phyloP scores from a whole-genome alignment of 2,329 filamentous ascomycete species.

The Fusarium oxysporum region DNA sequence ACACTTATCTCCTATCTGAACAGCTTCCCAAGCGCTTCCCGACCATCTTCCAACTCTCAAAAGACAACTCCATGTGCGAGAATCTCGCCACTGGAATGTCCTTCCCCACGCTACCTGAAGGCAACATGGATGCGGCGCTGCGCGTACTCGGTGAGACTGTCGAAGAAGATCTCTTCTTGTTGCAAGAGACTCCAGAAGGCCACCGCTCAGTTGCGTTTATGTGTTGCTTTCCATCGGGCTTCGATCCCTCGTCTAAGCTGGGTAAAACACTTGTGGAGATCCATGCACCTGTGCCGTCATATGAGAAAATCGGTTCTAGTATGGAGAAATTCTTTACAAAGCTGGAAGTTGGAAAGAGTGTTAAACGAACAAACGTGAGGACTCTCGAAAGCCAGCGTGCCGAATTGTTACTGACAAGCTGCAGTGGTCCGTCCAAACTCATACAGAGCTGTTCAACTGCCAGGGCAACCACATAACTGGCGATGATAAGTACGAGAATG shows the following conservation, averaged over 20 bases:
- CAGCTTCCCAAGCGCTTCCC: conserved; percentile 64
- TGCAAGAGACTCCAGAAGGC: conserved; percentile 55
- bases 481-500: conserved; percentile 13
- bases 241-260: conserved; percentile 63
- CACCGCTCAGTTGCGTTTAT: conserved; percentile 61
- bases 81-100: conserved; percentile 55
- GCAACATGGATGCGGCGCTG: conserved; percentile 3
- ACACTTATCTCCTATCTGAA: conserved; percentile 58
- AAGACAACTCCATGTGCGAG: conserved; percentile 47
- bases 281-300: conserved; percentile 62
- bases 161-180: conserved; percentile 57
- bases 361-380: conserved; percentile 62
- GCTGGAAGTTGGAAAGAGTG: conserved; percentile 60
- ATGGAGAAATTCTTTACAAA: conserved; percentile 66
- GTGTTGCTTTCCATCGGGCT: conserved; percentile 57
- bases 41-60: conserved; percentile 57
- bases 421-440: conserved; percentile 41
- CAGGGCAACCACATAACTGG: conserved; percentile 31
- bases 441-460: conserved; percentile 34
- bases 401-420: not conserved
- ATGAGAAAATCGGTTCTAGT: conserved; percentile 65
- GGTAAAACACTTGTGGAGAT: conserved; percentile 58
- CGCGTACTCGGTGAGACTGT: conserved; percentile 24
- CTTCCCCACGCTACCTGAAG: conserved; percentile 37
- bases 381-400: accelerated